Percentiles rank a stretch among this genome's conserved stretches.
phyloP scores from a whole-genome alignment of 208 protist genomes.

The Leishmania turanica region DNA sequence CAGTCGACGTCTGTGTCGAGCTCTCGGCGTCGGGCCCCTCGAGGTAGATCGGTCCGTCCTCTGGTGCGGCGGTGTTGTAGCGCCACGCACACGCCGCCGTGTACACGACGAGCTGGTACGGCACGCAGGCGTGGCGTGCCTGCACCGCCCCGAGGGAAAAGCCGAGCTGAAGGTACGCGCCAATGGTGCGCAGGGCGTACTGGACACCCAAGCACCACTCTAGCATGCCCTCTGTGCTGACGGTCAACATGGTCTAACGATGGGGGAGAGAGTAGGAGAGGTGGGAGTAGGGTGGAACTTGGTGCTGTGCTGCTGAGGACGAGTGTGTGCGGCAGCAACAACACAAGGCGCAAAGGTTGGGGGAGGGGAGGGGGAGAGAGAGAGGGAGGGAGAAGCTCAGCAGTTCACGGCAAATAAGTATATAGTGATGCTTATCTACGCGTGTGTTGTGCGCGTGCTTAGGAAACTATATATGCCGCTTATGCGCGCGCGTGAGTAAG shows the following conservation, averaged over 20 bases:
- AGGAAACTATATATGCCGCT: no score
- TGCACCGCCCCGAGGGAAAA: constrained; percentile 49
- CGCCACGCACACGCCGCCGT: constrained; percentile 15
- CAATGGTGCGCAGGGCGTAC: constrained; percentile 50
- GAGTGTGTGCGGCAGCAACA: not conserved
- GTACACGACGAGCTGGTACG: constrained; percentile 21
- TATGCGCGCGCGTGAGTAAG: no score
- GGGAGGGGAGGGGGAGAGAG: no score
- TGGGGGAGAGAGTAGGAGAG: not conserved
- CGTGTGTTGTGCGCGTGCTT: no score
- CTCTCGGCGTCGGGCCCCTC: not conserved
- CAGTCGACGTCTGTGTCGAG: not conserved
- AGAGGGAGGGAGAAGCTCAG: no score
- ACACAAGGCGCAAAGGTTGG: not conserved
- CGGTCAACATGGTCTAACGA: constrained; percentile 33
- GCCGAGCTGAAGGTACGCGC: constrained; percentile 51
- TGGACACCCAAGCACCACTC: constrained; percentile 41
- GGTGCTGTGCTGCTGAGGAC: not conserved
- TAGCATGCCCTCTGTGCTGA: constrained; percentile 47
- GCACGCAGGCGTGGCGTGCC: constrained; percentile 25
- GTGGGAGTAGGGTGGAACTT: not conserved
- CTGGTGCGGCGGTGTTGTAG: constrained; percentile 1
- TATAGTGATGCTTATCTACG: no score
- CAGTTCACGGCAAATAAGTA: no score
- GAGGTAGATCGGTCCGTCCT: constrained; percentile 5